phyloP scores from a whole-genome alignment of 2,329 filamentous ascomycete genomes.

The Anthostomella pinea region DNA sequence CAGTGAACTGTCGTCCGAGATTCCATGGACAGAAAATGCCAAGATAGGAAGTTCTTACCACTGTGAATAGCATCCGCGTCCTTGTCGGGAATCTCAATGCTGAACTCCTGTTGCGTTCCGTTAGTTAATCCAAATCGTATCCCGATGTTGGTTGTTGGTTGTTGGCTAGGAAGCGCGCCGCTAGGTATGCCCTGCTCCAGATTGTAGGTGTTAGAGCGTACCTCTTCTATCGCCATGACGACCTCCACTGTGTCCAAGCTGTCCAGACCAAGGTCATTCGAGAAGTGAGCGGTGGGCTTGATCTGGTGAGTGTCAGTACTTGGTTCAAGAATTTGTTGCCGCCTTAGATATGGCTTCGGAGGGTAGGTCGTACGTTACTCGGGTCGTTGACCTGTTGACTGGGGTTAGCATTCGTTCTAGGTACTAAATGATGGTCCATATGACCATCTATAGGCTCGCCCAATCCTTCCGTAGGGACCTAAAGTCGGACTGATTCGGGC shows the following conservation, averaged over 20 bases:
- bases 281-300: slow-evolving; percentile 80
- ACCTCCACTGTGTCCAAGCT: slow-evolving; percentile 98
- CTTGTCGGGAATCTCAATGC: slow-evolving; percentile 98
- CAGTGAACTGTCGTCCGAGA: slow-evolving; percentile 9
- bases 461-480: too few species aligned
- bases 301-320: slow-evolving; percentile 56
- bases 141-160: not conserved
- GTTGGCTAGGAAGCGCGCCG: slow-evolving; percentile 4
- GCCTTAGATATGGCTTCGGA: not conserved
- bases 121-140: slow-evolving; percentile 26
- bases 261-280: slow-evolving; percentile 95
- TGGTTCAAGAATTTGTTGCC: not conserved
- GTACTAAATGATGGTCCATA: slow-evolving; percentile 2
- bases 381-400: slow-evolving; percentile 62
- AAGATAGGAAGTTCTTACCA: slow-evolving; percentile 55
- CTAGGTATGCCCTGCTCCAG: slow-evolving; percentile 7
- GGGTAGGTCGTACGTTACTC: slow-evolving; percentile 51
- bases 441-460: too few species aligned
- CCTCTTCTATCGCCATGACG: slow-evolving; percentile 99
- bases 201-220: slow-evolving; percentile 36
- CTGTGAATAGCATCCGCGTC: slow-evolving; percentile 93
- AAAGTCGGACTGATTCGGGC: too few species aligned
- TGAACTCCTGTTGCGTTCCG: slow-evolving; percentile 50
- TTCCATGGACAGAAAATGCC: slow-evolving; percentile 4
- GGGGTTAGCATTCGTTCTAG: slow-evolving; percentile 19